Evolutionary conservation across 2,329 filamentous ascomycete species (phyloP).

Genomic region (Didymellaceae sp.): DNA sequence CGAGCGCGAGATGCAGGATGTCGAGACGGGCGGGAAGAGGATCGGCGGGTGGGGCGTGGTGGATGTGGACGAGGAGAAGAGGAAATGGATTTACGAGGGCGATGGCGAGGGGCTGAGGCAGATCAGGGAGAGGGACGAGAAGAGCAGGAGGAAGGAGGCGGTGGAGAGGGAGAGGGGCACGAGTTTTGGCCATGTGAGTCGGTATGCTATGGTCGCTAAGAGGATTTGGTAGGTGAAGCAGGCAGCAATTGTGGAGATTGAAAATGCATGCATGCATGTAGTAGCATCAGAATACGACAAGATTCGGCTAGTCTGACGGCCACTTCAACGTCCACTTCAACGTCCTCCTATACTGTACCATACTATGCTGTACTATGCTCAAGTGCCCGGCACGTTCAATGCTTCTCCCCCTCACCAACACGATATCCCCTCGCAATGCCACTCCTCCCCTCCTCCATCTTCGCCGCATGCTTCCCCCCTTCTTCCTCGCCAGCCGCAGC

Average conservation of each 20-base stretch:
- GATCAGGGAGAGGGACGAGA: slow-evolving; percentile 67
- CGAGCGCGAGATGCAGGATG: slow-evolving; percentile 60
- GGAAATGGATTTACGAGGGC: slow-evolving; percentile 85
- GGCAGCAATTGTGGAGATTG: background rate
- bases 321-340: no score
- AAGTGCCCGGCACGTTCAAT: no score
- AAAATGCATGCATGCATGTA: no score
- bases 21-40: slow-evolving; percentile 74
- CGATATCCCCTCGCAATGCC: slow-evolving; percentile 90
- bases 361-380: background rate
- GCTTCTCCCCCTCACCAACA: slow-evolving; percentile 63
- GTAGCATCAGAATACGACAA: no score
- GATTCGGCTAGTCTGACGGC: no score
- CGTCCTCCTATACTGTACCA: background rate
- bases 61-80: slow-evolving; percentile 86
- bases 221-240: slow-evolving; percentile 77
- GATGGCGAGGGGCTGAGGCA: slow-evolving; percentile 73
- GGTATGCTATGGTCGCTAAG: slow-evolving; percentile 97
- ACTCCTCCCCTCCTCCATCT: slow-evolving; percentile 83
- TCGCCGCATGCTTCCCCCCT: slow-evolving; percentile 65
- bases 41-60: slow-evolving; percentile 84
- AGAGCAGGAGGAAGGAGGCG: slow-evolving; percentile 66
- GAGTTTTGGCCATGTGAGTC: slow-evolving; percentile 70
- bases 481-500: slow-evolving; percentile 58
- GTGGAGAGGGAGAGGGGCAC: slow-evolving; percentile 57